phyloP scores from a whole-genome alignment of 1,284 basidiomycete genomes.

The Anthracocystis walkeri region DNA sequence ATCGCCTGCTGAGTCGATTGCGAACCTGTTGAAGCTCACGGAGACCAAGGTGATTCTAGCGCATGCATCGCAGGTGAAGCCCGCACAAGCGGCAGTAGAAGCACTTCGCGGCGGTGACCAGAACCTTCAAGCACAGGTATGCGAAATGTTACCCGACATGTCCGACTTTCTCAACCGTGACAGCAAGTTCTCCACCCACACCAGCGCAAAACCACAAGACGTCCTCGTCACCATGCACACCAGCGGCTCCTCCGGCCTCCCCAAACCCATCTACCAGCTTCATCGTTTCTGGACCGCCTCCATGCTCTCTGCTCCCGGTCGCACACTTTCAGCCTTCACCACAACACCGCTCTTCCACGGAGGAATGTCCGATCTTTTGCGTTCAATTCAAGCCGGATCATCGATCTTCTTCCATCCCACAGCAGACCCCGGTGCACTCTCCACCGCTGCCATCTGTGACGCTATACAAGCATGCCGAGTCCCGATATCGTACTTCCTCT shows the following conservation, averaged over 20 bases:
- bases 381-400: slow-evolving; percentile 70
- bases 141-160: slow-evolving; percentile 22
- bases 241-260: slow-evolving; percentile 74
- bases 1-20: slow-evolving; percentile 74
- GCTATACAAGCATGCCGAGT: slow-evolving; percentile 64
- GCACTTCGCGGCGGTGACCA: background rate
- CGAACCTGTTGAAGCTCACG: slow-evolving; percentile 74
- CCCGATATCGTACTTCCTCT: slow-evolving; percentile 64
- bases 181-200: background rate
- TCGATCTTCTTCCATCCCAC: slow-evolving; percentile 70
- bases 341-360: slow-evolving; percentile 72
- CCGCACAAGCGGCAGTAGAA: slow-evolving; percentile 52
- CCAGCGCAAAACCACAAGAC: slow-evolving; percentile 58
- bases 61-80: slow-evolving; percentile 70
- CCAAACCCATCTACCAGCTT: slow-evolving; percentile 70
- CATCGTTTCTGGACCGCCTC: slow-evolving; percentile 62
- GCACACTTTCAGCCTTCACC: slow-evolving; percentile 68
- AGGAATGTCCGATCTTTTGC: slow-evolving; percentile 71
- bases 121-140: background rate
- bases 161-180: background rate
- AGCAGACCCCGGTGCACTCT: slow-evolving; percentile 65
- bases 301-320: slow-evolving; percentile 42
- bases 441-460: slow-evolving; percentile 62
- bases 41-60: slow-evolving; percentile 73
- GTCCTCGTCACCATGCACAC: slow-evolving; percentile 76